Evolutionary conservation across 176 grass and related monocot genomes (phyloP).

Genomic region (Raddia guianensis): DNA sequence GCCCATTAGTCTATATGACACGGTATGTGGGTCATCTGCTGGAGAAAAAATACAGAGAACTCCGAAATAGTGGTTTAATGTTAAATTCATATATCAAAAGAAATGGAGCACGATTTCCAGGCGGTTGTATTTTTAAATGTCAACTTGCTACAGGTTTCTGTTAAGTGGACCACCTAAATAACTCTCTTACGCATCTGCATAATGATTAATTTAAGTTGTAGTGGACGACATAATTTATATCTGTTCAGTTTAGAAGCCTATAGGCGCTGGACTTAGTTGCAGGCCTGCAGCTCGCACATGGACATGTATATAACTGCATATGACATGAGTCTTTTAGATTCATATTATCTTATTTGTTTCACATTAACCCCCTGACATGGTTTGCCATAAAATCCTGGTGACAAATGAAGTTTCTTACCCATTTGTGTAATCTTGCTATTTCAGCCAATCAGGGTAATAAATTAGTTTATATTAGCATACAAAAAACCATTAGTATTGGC

Average conservation of each 20-base stretch:
- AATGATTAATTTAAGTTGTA: slow-evolving; percentile 3
- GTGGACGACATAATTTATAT: not conserved
- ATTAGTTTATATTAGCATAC: slow-evolving; percentile 10
- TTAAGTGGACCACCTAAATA: not conserved
- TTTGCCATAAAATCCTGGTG: not conserved
- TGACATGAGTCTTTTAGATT: not conserved
- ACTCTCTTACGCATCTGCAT: not conserved
- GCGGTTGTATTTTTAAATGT: not conserved
- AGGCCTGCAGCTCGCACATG: not conserved
- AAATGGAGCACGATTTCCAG: not conserved
- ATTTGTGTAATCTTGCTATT: not conserved
- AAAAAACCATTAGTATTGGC: not conserved
- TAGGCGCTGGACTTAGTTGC: not conserved
- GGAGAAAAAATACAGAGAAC: not conserved
- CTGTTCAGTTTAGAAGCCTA: not conserved
- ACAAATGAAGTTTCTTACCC: not conserved
- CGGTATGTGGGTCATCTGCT: not conserved
- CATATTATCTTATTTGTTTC: not conserved
- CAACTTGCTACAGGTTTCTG: not conserved
- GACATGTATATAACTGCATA: not conserved
- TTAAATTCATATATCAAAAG: not conserved
- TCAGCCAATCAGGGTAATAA: not conserved
- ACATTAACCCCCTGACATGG: not conserved
- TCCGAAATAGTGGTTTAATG: not conserved
- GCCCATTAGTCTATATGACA: not conserved